Conservation (phyloP, 2,329 filamentous ascomycete species). For the Ciborinia camelliae region DNA sequence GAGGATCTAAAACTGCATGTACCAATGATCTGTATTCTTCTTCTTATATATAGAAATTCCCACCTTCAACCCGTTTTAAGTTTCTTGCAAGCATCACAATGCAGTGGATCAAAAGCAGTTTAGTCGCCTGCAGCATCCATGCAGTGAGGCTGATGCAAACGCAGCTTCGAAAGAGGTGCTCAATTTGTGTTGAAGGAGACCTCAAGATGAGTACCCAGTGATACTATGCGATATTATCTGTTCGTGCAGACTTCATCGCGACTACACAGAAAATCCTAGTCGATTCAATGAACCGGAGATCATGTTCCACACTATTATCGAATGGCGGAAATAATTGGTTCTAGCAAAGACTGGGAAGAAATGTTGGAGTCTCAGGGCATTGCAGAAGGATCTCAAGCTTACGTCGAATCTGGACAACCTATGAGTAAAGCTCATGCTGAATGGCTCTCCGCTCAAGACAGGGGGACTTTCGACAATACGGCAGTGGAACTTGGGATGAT, state of each 20-base stretch:
- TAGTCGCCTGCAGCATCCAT: constrained; percentile 3
- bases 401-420: too few species aligned
- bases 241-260: not conserved
- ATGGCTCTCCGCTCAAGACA: too few species aligned
- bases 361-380: too few species aligned
- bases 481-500: not conserved
- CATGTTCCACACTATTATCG: too few species aligned
- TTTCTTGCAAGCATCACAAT: not conserved
- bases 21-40: not conserved
- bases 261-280: too few species aligned
- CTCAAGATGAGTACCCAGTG: not conserved
- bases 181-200: not conserved
- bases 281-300: not conserved
- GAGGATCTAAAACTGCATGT: not conserved
- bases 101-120: constrained; percentile 5
- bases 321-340: too few species aligned
- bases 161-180: not conserved
- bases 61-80: not conserved
- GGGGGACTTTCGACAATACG: too few species aligned
- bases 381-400: too few species aligned
- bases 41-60: not conserved
- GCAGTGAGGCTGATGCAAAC: not conserved
- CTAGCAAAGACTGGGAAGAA: too few species aligned
- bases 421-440: too few species aligned
- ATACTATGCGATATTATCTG: not conserved